Conservation (phyloP, 1,284 basidiomycete species). For the Ustilago loliicola region DNA sequence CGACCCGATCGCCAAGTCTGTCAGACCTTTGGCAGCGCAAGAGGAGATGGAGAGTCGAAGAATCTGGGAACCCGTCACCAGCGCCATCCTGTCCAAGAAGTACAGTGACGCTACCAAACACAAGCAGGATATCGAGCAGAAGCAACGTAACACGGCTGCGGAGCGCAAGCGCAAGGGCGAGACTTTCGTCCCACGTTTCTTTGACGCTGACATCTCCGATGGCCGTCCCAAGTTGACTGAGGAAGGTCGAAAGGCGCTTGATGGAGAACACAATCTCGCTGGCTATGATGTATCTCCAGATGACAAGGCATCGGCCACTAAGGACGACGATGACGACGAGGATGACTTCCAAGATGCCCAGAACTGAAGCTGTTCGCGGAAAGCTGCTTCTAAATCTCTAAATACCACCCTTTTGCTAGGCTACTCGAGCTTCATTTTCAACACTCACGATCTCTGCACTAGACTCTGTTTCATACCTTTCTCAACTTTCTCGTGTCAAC, state of each 20-base stretch:
- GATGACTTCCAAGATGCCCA: slow-evolving; percentile 51
- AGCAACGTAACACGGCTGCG: slow-evolving; percentile 60
- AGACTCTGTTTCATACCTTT: not conserved
- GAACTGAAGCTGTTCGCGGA: slow-evolving; percentile 14
- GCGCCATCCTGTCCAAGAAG: slow-evolving; percentile 82
- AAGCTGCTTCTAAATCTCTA: not conserved
- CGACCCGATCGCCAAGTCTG: slow-evolving; percentile 83
- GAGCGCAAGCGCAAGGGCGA: slow-evolving; percentile 59
- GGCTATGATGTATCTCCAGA: slow-evolving; percentile 39
- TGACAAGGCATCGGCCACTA: not conserved
- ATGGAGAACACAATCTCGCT: slow-evolving; percentile 59
- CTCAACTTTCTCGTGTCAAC: not conserved
- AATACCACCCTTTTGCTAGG: slow-evolving; percentile 2
- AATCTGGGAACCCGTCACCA: slow-evolving; percentile 84
- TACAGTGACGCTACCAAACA: slow-evolving; percentile 73
- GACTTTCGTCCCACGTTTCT: slow-evolving; percentile 79
- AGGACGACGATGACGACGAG: slow-evolving; percentile 26
- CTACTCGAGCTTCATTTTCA: not conserved
- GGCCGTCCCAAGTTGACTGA: slow-evolving; percentile 82
- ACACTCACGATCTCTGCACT: not conserved
- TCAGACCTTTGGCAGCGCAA: slow-evolving; percentile 85
- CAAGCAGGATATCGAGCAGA: slow-evolving; percentile 67
- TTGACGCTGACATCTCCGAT: slow-evolving; percentile 79
- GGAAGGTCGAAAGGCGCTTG: slow-evolving; percentile 68
- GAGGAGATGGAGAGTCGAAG: slow-evolving; percentile 84